Percentiles rank a stretch among this genome's conserved stretches.
These are phyloP conservation scores for Lichtheimia corymbifera DNA, from an alignment of 371 early-diverging fungal species.

Conservation along the genomic window DNA sequence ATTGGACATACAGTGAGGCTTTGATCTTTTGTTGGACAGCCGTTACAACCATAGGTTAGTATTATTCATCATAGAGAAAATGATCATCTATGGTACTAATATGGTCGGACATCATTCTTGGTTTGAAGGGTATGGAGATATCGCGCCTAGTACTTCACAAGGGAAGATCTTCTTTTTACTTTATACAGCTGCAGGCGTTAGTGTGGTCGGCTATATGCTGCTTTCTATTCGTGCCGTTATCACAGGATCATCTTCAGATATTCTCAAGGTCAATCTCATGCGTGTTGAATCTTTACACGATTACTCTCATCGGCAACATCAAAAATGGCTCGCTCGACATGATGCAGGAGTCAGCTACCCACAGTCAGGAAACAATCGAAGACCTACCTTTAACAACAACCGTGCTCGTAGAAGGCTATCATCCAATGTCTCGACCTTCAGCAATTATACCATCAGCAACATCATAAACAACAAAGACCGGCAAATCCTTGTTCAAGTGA, in stretches of 20 bases:
- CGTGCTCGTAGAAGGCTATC: conserved; percentile 4
- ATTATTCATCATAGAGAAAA: background rate
- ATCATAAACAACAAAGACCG: conserved; percentile 18
- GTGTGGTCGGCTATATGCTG: conserved; percentile 22
- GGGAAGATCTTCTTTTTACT: conserved; percentile 21
- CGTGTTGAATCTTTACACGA: conserved; percentile 21
- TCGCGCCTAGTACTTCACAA: conserved; percentile 11
- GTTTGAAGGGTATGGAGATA: conserved; percentile 22
- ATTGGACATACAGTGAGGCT: conserved; percentile 24
- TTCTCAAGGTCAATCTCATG: conserved; percentile 25
- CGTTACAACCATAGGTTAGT: conserved; percentile 21
- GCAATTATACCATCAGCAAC: conserved; percentile 15
- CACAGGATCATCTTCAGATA: conserved; percentile 16
- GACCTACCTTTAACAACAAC: background rate
- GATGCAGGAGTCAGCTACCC: background rate
- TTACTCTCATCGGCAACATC: conserved; percentile 17
- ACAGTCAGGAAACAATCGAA: background rate
- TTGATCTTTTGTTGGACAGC: conserved; percentile 22
- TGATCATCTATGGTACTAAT: too few species aligned
- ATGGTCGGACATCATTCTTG: too few species aligned
- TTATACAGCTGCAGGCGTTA: conserved; percentile 16
- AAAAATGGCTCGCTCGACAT: conserved; percentile 16
- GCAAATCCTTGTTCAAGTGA: conserved; percentile 21
- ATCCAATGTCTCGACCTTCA: conserved; percentile 14
- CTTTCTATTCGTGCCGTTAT: conserved; percentile 26